Percentiles rank a stretch among this genome's conserved stretches.
phyloP scores from a whole-genome alignment of 2,329 filamentous ascomycete genomes.

The Penicillium sp. region DNA sequence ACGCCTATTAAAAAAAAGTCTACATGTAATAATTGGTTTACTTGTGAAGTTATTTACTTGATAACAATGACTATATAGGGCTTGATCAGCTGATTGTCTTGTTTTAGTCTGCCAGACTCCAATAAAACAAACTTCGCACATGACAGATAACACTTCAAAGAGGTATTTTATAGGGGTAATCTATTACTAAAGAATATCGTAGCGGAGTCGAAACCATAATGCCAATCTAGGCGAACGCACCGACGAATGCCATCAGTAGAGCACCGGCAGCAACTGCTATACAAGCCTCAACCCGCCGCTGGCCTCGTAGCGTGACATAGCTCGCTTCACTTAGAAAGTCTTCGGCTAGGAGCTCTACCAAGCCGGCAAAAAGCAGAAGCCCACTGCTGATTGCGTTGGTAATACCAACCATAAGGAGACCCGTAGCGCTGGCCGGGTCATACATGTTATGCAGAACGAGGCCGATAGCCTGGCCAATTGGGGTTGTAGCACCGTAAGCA shows the following conservation, averaged over 20 bases:
- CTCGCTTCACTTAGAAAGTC: conserved; percentile 75
- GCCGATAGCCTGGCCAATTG: conserved; percentile 82
- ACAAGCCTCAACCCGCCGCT: conserved; percentile 65
- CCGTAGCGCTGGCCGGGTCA: conserved; percentile 75
- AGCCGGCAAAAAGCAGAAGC: conserved; percentile 77
- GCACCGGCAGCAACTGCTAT: conserved; percentile 64
- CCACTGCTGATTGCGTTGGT: conserved; percentile 88
- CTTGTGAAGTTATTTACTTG: no score
- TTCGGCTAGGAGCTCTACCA: conserved; percentile 84
- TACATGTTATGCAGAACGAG: conserved; percentile 78
- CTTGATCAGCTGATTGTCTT: no score
- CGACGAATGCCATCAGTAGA: conserved; percentile 69
- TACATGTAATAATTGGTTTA: no score
- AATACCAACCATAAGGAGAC: conserved; percentile 80
- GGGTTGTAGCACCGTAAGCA: conserved; percentile 73
- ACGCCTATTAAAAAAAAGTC: no score
- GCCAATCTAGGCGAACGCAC: conserved; percentile 63
- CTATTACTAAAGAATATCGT: conserved; percentile 17
- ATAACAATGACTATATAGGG: no score
- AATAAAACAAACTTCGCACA: no score
- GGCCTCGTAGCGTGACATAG: conserved; percentile 63
- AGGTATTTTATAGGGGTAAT: conserved; percentile 11
- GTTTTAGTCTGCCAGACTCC: no score
- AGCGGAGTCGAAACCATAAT: conserved; percentile 10
- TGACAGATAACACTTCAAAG: background rate